Evolutionary conservation across 164 flowering plant species (phyloP).

Genomic region (Liquidambar formosana): DNA sequence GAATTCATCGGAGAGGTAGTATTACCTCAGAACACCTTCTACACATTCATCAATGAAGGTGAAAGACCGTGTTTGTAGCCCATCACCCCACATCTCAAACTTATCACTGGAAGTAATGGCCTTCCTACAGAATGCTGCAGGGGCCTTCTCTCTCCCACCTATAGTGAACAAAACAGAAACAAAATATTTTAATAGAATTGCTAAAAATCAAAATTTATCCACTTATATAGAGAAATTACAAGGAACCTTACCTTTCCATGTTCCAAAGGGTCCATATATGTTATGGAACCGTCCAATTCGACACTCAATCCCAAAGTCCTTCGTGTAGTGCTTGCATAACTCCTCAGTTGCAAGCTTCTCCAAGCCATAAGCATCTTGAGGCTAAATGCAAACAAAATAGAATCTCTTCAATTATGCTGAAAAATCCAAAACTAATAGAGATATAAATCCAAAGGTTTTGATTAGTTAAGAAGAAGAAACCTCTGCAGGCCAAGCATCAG

Average conservation of each 20-base stretch:
- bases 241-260: slow-evolving; percentile 82
- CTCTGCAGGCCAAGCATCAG: slow-evolving; percentile 99
- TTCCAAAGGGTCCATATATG: slow-evolving; percentile 97
- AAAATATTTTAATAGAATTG: not conserved
- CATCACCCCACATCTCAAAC: slow-evolving; percentile 99
- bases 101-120: slow-evolving; percentile 77
- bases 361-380: slow-evolving; percentile 99
- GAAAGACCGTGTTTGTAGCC: slow-evolving; percentile 93
- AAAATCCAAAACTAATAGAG: not conserved
- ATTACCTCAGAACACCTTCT: slow-evolving; percentile 92
- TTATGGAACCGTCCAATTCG: slow-evolving; percentile 97
- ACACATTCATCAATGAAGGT: slow-evolving; percentile 99
- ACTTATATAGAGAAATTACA: not conserved
- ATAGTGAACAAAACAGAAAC: not conserved
- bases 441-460: not conserved
- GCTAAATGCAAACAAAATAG: slow-evolving; percentile 44
- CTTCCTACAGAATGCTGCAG: slow-evolving; percentile 98
- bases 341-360: slow-evolving; percentile 98
- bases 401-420: not conserved
- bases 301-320: slow-evolving; percentile 95
- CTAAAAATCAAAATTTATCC: not conserved
- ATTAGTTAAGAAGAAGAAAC: slow-evolving; percentile 31
- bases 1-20: not conserved
- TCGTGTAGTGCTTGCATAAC: slow-evolving; percentile 93
- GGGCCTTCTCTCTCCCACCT: slow-evolving; percentile 99